Conservation (phyloP, 163 green algal species). For the Coccomyxa subellipsoidea region DNA sequence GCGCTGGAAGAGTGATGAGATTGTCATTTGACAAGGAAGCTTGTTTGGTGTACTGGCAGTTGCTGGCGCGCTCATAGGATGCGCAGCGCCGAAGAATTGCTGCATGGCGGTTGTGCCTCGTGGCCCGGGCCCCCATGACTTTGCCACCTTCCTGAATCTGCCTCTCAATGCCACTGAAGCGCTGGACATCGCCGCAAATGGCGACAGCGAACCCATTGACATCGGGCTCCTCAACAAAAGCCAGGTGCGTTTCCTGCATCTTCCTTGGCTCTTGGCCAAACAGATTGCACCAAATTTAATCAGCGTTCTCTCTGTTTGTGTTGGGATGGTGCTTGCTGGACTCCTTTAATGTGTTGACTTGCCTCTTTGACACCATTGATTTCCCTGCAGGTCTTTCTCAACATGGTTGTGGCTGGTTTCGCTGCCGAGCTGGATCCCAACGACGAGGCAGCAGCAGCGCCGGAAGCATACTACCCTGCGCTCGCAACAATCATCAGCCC, state of each 20-base stretch:
- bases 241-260: neutral
- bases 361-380: neutral
- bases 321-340: neutral
- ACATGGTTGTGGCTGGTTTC: neutral
- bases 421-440: neutral
- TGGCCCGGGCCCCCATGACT: neutral
- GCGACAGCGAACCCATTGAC: neutral
- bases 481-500: neutral
- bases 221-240: neutral
- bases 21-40: neutral
- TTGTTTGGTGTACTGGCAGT: neutral
- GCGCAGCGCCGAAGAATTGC: neutral
- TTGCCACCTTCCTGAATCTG: neutral
- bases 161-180: neutral
- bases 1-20: neutral
- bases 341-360: neutral
- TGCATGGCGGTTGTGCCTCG: constrained; percentile 2
- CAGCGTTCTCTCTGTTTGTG: neutral
- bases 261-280: neutral
- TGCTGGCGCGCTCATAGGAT: neutral
- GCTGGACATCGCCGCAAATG: neutral
- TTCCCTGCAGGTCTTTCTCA: neutral
- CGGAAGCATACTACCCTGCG: neutral
- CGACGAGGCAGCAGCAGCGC: neutral
- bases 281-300: neutral